Percentiles rank a stretch among this genome's conserved stretches.
Conservation (phyloP, 2,329 filamentous ascomycete species). For the Aureobasidium sp. region DNA sequence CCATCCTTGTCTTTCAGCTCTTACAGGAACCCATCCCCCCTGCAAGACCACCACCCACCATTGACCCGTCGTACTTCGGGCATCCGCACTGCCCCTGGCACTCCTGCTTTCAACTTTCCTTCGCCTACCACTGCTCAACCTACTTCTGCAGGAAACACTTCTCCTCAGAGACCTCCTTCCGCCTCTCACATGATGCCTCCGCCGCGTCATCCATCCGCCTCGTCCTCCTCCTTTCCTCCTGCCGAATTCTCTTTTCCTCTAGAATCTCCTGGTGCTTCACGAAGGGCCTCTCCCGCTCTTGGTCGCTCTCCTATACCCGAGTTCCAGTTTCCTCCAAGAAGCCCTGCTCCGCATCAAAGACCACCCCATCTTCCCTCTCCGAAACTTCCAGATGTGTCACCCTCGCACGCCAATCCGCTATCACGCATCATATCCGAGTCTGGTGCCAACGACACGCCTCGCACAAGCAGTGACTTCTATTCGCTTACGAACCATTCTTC, state of each 20-base stretch:
- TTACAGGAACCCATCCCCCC: constrained; percentile 36
- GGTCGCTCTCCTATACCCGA: constrained; percentile 12
- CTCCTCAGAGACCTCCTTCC: not conserved
- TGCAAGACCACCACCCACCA: constrained; percentile 34
- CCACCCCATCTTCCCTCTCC: not conserved
- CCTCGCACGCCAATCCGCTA: constrained; percentile 40
- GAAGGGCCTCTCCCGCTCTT: not conserved
- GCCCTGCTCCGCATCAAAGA: not conserved
- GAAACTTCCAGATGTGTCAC: not conserved
- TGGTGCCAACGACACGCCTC: constrained; percentile 69
- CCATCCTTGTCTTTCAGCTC: not conserved
- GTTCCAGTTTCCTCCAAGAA: constrained; percentile 27
- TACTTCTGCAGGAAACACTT: not conserved
- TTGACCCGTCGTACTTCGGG: constrained; percentile 26
- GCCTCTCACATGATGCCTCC: constrained; percentile 6
- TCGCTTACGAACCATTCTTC: constrained; percentile 91
- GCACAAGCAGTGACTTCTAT: constrained; percentile 93
- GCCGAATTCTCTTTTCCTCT: constrained; percentile 3
- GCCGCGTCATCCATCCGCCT: not conserved
- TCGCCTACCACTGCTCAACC: not conserved
- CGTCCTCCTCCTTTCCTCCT: not conserved
- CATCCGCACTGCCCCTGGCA: constrained; percentile 17
- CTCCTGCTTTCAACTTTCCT: constrained; percentile 15
- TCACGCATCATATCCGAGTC: constrained; percentile 69
- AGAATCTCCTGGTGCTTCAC: not conserved